Percentiles rank a stretch among this genome's conserved stretches.
Evolutionary conservation across 164 flowering plant genomes (phyloP).

Genomic region (Houttuynia cordata): DNA sequence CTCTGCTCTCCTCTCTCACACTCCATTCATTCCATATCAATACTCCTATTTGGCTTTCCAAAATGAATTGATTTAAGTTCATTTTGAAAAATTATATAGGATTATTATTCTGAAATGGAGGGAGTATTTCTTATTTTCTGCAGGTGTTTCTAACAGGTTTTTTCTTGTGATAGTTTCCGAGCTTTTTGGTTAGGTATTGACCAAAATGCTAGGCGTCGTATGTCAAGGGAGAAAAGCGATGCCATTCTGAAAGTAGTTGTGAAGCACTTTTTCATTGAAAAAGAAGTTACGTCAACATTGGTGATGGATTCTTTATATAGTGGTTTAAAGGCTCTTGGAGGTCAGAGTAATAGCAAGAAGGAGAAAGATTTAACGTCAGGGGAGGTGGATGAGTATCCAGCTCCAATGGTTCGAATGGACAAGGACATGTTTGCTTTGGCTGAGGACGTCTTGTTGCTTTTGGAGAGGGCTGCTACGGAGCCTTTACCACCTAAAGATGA

Average conservation of each 20-base stretch:
- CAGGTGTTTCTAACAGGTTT: background rate
- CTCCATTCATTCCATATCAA: no score
- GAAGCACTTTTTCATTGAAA: conserved; percentile 83
- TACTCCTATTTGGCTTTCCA: no score
- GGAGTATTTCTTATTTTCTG: background rate
- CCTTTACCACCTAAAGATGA: conserved; percentile 96
- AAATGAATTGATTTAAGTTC: no score
- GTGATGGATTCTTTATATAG: conserved; percentile 97
- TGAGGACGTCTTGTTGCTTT: conserved; percentile 71
- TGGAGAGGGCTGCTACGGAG: conserved; percentile 81
- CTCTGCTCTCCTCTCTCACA: background rate
- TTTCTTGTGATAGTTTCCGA: conserved; percentile 54
- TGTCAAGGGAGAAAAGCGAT: conserved; percentile 82
- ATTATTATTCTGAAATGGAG: no score
- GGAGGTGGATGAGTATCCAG: conserved; percentile 57
- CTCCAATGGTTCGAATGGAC: conserved; percentile 68
- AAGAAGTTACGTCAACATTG: conserved; percentile 94
- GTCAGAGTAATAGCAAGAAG: conserved; percentile 47
- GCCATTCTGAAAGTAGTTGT: conserved; percentile 73
- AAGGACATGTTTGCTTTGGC: conserved; percentile 78
- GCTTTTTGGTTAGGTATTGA: conserved; percentile 84
- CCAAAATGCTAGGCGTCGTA: conserved; percentile 50
- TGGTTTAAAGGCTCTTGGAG: conserved; percentile 87
- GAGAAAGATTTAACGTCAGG: conserved; percentile 25
- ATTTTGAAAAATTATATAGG: no score